A percentile compares a stretch with the other conserved stretches of the same genome.
Conservation (phyloP, 768 basidiomycete species). For the Rhodotorula kratochvilovae region DNA sequence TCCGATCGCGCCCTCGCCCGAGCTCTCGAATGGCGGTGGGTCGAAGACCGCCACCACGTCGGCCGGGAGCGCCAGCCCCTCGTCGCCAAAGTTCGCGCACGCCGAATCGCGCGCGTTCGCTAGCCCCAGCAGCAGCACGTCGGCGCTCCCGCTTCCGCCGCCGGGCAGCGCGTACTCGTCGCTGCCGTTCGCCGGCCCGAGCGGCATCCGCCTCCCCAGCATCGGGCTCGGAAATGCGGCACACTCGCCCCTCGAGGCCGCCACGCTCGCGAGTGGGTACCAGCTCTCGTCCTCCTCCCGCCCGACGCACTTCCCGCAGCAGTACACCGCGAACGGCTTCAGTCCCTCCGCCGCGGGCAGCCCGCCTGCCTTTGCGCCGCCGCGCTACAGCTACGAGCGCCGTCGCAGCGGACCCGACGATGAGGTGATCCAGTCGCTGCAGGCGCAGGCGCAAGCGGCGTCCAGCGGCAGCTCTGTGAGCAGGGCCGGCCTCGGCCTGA, state of each 20-base stretch:
- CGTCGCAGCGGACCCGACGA: not conserved
- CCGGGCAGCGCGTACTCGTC: not conserved
- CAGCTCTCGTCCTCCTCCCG: not conserved
- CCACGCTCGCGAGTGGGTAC: not conserved
- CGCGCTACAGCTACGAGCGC: not conserved
- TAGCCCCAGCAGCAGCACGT: not conserved
- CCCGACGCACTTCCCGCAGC: not conserved
- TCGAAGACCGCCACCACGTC: not conserved
- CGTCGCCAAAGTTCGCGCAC: not conserved
- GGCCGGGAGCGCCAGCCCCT: not conserved
- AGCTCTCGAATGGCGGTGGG: too few relatives aligned
- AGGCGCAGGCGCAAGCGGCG: too few relatives aligned
- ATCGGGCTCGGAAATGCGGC: not conserved
- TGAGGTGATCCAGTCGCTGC: too few relatives aligned
- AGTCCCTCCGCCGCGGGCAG: too few relatives aligned
- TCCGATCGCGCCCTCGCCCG: constrained; percentile 4
- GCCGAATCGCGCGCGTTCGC: not conserved
- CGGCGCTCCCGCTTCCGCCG: not conserved
- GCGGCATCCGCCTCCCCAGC: not conserved
- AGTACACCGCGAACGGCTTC: too few relatives aligned
- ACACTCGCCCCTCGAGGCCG: not conserved
- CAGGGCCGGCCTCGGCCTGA: too few relatives aligned
- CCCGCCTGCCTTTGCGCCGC: not conserved
- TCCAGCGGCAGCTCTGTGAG: too few relatives aligned
- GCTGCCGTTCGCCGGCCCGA: not conserved